These are phyloP conservation scores for Iberis pinnata DNA, from an alignment of 345 rosid genomes.

Conservation along the genomic window DNA sequence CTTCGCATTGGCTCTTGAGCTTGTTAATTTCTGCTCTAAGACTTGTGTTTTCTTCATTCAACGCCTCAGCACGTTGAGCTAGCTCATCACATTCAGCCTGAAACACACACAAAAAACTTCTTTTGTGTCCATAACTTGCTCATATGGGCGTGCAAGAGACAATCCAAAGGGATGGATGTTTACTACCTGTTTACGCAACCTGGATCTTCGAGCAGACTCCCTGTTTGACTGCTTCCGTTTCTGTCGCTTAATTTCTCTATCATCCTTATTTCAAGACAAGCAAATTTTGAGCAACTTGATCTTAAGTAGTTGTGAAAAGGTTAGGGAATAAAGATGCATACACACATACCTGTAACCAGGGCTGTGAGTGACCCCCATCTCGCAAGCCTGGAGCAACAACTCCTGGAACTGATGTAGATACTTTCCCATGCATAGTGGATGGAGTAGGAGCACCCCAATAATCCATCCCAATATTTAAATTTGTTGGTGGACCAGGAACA, in stretches of 20 bases:
- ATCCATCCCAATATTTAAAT: constrained; percentile 96
- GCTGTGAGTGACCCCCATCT: constrained; percentile 62
- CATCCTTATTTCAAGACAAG: constrained; percentile 48
- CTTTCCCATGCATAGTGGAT: constrained; percentile 54
- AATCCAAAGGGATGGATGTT: constrained; percentile 9
- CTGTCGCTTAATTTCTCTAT: constrained; percentile 88
- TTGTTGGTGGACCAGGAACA: constrained; percentile 80
- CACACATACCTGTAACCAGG: constrained; percentile 74
- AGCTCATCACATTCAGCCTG: constrained; percentile 99
- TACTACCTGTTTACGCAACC: constrained; percentile 93
- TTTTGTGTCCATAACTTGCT: constrained; percentile 18
- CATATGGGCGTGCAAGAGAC: constrained; percentile 6
- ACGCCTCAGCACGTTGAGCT: constrained; percentile 72
- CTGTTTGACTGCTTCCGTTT: constrained; percentile 96
- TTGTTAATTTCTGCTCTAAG: constrained; percentile 76
- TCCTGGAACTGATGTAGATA: constrained; percentile 63
- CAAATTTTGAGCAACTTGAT: not conserved
- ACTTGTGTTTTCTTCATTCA: constrained; percentile 77
- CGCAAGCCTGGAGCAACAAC: constrained; percentile 54
- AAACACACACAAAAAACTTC: constrained; percentile 21
- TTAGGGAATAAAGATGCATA: not conserved
- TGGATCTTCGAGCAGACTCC: constrained; percentile 95
- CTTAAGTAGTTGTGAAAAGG: not conserved
- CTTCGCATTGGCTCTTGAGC: constrained; percentile 68
- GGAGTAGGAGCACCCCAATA: constrained; percentile 86